phyloP scores from a whole-genome alignment of 257 asterid species.

The Solanum corneliomulleri region DNA sequence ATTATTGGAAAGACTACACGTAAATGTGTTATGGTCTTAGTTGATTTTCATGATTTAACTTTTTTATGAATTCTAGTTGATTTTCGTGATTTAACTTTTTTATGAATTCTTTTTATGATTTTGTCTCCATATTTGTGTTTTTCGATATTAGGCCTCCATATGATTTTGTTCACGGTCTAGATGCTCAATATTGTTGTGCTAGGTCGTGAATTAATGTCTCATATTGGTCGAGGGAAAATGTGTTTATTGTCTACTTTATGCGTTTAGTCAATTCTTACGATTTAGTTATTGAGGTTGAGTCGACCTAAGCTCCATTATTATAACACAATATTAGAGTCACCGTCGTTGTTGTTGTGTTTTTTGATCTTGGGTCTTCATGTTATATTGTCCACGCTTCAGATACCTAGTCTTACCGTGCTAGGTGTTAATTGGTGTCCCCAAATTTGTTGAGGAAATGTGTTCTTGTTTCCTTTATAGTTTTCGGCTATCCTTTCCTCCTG shows the following conservation, averaged over 20 bases:
- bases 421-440: neutral
- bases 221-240: neutral
- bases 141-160: neutral
- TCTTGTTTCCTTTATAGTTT: neutral
- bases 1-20: neutral
- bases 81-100: neutral
- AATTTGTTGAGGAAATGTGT: neutral
- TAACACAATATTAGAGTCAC: neutral
- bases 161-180: neutral
- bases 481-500: neutral
- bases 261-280: neutral
- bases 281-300: neutral
- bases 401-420: neutral
- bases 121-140: neutral
- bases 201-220: neutral
- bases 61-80: no score
- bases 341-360: neutral
- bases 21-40: neutral
- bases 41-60: neutral
- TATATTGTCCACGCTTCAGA: neutral
- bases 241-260: neutral
- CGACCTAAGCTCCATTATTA: neutral
- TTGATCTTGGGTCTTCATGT: neutral
- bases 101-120: neutral
- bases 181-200: neutral